A percentile compares a stretch with the other conserved stretches of the same genome.
These are phyloP conservation scores for Allantophomopsis cytisporea DNA, from an alignment of 2,329 filamentous ascomycete genomes.

Conservation along the genomic window DNA sequence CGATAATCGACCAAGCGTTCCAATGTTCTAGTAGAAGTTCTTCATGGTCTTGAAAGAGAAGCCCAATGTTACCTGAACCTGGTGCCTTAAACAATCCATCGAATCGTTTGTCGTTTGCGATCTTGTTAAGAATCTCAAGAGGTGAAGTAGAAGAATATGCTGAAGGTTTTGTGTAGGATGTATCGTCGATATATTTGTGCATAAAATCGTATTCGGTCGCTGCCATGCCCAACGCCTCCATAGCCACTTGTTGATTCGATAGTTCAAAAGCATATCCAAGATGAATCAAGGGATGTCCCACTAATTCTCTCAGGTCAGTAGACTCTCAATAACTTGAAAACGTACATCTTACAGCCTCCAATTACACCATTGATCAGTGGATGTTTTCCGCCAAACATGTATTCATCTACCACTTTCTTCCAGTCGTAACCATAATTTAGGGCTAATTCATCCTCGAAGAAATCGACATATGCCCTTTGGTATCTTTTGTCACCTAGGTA, in stretches of 20 bases:
- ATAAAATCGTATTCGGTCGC: slow-evolving; percentile 43
- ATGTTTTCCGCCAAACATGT: slow-evolving; percentile 58
- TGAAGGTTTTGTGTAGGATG: slow-evolving; percentile 53
- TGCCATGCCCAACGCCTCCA: slow-evolving; percentile 70
- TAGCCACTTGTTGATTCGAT: slow-evolving; percentile 69
- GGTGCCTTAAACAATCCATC: slow-evolving; percentile 47
- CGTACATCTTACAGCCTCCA: slow-evolving; percentile 51
- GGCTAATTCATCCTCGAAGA: slow-evolving; percentile 85
- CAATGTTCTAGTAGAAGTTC: slow-evolving; percentile 70
- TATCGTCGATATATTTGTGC: slow-evolving; percentile 58
- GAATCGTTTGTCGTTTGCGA: slow-evolving; percentile 57
- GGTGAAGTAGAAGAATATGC: slow-evolving; percentile 47
- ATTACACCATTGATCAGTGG: slow-evolving; percentile 74
- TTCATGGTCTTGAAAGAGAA: slow-evolving; percentile 57
- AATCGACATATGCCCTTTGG: slow-evolving; percentile 85
- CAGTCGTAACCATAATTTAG: slow-evolving; percentile 63
- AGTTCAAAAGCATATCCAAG: slow-evolving; percentile 90
- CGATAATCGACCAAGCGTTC: slow-evolving; percentile 68
- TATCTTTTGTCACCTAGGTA: slow-evolving; percentile 69
- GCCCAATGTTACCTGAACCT: slow-evolving; percentile 48
- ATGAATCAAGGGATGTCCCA: slow-evolving; percentile 88
- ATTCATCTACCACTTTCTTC: slow-evolving; percentile 64
- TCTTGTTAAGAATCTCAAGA: slow-evolving; percentile 55
- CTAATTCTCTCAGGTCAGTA: slow-evolving; percentile 28
- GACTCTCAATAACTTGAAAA: slow-evolving; percentile 1